Conservation (phyloP, 306 rosid species). For the cucumber (Cucumis sativus) region Cucumber_9930_V3 NC_026660.2:3830001-3830500, state of each 20-base stretch:
- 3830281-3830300: slow-evolving; percentile 59
- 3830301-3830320: slow-evolving; percentile 9
- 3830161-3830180: slow-evolving; percentile 15
- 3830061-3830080: neutral
- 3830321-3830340: neutral
- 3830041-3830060: neutral
- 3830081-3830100: neutral
- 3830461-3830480: slow-evolving; percentile 12
- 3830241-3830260: slow-evolving; percentile 86
- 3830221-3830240: slow-evolving; percentile 96
- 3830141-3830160: neutral
- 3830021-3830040: neutral
- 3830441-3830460: neutral
- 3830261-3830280: slow-evolving; percentile 90
- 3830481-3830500: slow-evolving; percentile 39
- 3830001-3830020: neutral
- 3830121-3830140: neutral
- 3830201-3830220: slow-evolving; percentile 50
- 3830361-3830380: slow-evolving; percentile 61
- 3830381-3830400: slow-evolving; percentile 92
- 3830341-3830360: slow-evolving; percentile 12
- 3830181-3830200: slow-evolving; percentile 8
- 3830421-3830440: slow-evolving; percentile 38
- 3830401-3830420: slow-evolving; percentile 95
- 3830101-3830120: neutral